These are phyloP conservation scores for Clausena lansium DNA, from an alignment of 345 rosid genomes.

Conservation along the genomic window DNA sequence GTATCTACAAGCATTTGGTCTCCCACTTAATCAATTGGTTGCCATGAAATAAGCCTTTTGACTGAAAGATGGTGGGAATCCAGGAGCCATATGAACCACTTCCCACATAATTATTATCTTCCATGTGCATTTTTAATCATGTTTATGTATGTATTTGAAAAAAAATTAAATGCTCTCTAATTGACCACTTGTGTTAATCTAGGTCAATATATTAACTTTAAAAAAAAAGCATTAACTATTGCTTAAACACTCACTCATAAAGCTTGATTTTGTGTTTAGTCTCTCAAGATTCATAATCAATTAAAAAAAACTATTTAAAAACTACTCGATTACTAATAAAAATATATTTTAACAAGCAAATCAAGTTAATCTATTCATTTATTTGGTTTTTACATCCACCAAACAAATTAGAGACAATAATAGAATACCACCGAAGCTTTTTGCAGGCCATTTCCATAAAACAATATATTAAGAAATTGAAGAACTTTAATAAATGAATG, in stretches of 20 bases:
- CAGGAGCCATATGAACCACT: slow-evolving; percentile 13
- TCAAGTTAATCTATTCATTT: neutral
- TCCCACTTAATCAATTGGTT: neutral
- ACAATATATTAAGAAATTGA: neutral
- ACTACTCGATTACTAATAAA: too few species aligned
- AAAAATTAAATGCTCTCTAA: neutral
- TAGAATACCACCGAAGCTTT: neutral
- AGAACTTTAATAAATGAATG: neutral
- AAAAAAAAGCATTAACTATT: too few species aligned
- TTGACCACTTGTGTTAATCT: neutral
- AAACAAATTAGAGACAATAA: neutral
- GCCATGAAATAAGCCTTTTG: neutral
- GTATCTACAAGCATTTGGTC: neutral
- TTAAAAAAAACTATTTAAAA: too few species aligned
- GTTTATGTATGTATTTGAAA: neutral
- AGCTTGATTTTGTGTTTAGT: neutral
- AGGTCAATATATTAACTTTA: neutral
- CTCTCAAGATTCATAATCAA: too few species aligned
- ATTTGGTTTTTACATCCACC: neutral
- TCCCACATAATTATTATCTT: slow-evolving; percentile 3
- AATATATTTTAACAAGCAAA: too few species aligned
- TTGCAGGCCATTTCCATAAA: neutral
- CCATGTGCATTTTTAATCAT: slow-evolving; percentile 13
- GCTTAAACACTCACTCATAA: neutral
- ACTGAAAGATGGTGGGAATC: slow-evolving; percentile 3